Evolutionary conservation across 2,329 filamentous ascomycete genomes (phyloP).

Genomic region (Pezicula carpinea): DNA sequence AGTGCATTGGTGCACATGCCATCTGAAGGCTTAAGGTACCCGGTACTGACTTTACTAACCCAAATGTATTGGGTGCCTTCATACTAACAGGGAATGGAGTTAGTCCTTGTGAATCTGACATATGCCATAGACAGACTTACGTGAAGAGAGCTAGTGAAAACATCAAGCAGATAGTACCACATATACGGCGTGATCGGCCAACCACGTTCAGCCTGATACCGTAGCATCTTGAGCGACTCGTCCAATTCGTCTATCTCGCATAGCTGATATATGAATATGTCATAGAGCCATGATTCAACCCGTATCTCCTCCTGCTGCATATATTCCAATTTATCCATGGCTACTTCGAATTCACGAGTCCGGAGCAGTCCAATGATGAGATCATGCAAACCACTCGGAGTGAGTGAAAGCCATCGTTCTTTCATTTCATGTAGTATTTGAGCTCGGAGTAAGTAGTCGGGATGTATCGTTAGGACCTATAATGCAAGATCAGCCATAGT

Average conservation of each 20-base stretch:
- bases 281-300: conserved; percentile 70
- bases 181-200: conserved; percentile 45
- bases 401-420: conserved; percentile 63
- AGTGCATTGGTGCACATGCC: conserved; percentile 66
- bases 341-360: conserved; percentile 79
- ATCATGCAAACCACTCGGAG: conserved; percentile 57
- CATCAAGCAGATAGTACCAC: conserved; percentile 71
- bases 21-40: conserved; percentile 57
- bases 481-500: neutral
- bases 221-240: conserved; percentile 67
- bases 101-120: neutral
- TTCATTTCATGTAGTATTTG: conserved; percentile 71
- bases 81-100: conserved; percentile 37
- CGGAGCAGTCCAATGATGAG: conserved; percentile 71
- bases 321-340: conserved; percentile 63
- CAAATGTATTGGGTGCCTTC: conserved; percentile 66
- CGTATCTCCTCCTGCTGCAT: conserved; percentile 53
- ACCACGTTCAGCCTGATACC: conserved; percentile 44
- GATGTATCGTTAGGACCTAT: conserved; percentile 72
- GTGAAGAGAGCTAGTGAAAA: conserved; percentile 61
- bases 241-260: conserved; percentile 70
- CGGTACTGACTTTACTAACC: conserved; percentile 57
- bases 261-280: conserved; percentile 71
- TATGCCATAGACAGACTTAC: conserved; percentile 36
- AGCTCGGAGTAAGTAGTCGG: conserved; percentile 73